A percentile compares a stretch with the other conserved stretches of the same genome.
Conservation (phyloP, 148 eudicot genomes). For the Salicornia ramosissima region DNA sequence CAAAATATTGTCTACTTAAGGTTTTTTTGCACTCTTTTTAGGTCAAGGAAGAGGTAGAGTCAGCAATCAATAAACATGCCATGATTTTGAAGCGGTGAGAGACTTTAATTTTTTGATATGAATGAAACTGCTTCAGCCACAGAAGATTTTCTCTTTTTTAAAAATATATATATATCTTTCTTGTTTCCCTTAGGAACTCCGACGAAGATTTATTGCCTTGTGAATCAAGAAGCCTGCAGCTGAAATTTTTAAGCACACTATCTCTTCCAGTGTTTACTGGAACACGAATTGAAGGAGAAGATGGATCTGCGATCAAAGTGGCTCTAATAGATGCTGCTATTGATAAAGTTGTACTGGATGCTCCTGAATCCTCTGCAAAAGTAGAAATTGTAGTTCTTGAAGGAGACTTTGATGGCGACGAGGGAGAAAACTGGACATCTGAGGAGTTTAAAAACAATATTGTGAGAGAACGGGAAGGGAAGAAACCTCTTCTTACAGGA, state of each 20-base stretch:
- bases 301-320: conserved; percentile 50
- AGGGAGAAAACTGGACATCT: conserved; percentile 57
- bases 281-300: conserved; percentile 89
- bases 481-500: conserved; percentile 64
- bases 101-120: conserved; percentile 4
- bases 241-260: conserved; percentile 51
- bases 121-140: not conserved
- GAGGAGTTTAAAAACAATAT: conserved; percentile 69
- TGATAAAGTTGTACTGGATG: conserved; percentile 45
- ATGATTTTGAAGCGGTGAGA: conserved; percentile 53
- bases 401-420: conserved; percentile 73
- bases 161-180: not conserved
- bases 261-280: conserved; percentile 96
- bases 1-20: conserved; percentile 4
- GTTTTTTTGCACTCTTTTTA: conserved; percentile 22
- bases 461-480: conserved; percentile 78
- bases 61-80: conserved; percentile 63
- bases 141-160: not conserved
- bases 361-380: conserved; percentile 57
- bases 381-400: conserved; percentile 75
- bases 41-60: conserved; percentile 96
- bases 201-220: conserved; percentile 46
- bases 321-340: conserved; percentile 51
- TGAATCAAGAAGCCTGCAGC: conserved; percentile 59
- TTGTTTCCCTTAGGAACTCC: conserved; percentile 40